These are phyloP conservation scores for Parasarocladium wereldwijsianum DNA, from an alignment of 2,329 filamentous ascomycete species.

Conservation along the genomic window DNA sequence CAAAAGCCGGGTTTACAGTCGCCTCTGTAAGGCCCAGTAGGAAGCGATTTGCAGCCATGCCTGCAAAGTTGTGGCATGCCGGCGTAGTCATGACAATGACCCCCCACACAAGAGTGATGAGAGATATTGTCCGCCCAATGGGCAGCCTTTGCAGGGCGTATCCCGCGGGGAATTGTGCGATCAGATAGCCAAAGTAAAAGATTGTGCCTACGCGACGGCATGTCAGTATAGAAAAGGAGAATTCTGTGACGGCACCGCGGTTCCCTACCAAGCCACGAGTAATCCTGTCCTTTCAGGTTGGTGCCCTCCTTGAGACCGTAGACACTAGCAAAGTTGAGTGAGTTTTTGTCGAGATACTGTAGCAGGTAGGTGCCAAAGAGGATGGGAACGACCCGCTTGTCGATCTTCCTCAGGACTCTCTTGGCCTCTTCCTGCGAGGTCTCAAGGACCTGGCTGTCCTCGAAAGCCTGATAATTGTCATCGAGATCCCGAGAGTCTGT, in stretches of 20 bases:
- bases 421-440: constrained; percentile 15
- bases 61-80: constrained; percentile 9
- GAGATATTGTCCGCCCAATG: constrained; percentile 2
- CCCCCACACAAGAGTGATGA: constrained; percentile 4
- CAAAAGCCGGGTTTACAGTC: constrained; percentile 17
- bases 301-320: constrained; percentile 31
- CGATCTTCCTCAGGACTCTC: constrained; percentile 17
- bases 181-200: constrained; percentile 32
- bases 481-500: constrained; percentile 2
- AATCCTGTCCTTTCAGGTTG: constrained; percentile 20
- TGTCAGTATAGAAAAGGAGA: too few species aligned
- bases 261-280: constrained; percentile 4
- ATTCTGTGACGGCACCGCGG: too few species aligned
- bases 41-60: constrained; percentile 14
- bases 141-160: constrained; percentile 22
- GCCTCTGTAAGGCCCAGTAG: constrained; percentile 10
- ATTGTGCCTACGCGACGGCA: constrained; percentile 25
- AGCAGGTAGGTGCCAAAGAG: constrained; percentile 17
- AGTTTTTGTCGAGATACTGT: constrained; percentile 33
- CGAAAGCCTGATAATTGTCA: constrained; percentile 3
- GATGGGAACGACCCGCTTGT: constrained; percentile 14
- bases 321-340: constrained; percentile 30
- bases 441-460: background rate
- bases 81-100: constrained; percentile 5
- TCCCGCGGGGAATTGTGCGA: constrained; percentile 10